phyloP scores from a whole-genome alignment of 306 rosid species.

The Quercus berberidifolia region DNA sequence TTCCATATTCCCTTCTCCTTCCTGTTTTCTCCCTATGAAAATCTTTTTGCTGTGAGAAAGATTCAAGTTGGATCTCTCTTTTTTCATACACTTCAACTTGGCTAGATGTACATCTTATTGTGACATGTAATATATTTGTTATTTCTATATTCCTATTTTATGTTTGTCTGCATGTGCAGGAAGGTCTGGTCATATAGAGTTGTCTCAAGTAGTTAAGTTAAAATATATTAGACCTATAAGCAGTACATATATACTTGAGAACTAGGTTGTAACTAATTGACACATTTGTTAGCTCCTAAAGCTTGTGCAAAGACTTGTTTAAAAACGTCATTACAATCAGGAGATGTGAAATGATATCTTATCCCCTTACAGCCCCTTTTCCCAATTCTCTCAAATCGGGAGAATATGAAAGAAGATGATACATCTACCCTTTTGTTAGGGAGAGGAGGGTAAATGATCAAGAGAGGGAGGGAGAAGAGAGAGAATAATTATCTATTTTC shows the following conservation, averaged over 20 bases:
- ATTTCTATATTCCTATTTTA: neutral
- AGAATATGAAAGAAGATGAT: too few relatives aligned
- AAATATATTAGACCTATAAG: neutral
- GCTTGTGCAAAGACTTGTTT: neutral
- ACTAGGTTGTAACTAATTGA: neutral
- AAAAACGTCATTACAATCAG: neutral
- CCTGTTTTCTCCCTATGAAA: neutral
- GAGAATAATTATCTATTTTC: too few relatives aligned
- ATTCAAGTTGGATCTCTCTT: too few relatives aligned
- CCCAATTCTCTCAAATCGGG: too few relatives aligned
- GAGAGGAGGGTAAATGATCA: too few relatives aligned
- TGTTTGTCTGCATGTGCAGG: neutral
- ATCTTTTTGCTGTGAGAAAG: neutral
- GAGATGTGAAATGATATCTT: too few relatives aligned
- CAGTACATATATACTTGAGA: neutral
- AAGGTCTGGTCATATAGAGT: neutral
- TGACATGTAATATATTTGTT: neutral
- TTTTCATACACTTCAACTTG: too few relatives aligned
- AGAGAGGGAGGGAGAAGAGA: too few relatives aligned
- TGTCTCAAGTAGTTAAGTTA: neutral
- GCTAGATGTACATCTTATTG: neutral
- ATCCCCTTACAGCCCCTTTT: too few relatives aligned
- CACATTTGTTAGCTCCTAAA: neutral
- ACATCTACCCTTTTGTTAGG: too few relatives aligned
- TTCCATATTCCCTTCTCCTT: too few relatives aligned